A percentile compares a stretch with the other conserved stretches of the same genome.
phyloP scores from a whole-genome alignment of 805 yeast species.

The Kockiozyma suomiensis region DNA sequence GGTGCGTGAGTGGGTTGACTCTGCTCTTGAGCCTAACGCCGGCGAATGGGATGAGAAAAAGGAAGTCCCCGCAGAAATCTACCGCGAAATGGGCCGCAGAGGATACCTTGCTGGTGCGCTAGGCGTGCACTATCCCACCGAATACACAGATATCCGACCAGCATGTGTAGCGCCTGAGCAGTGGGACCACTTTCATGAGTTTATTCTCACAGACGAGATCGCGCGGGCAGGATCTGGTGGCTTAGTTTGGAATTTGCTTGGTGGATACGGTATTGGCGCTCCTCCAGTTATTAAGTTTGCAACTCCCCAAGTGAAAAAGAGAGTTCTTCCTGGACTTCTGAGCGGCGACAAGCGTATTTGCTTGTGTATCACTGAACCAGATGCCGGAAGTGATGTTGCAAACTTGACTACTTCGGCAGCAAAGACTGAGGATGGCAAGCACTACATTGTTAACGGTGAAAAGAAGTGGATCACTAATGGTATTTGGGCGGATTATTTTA shows the following conservation, averaged over 20 bases:
- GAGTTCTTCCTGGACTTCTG: slow-evolving; percentile 45
- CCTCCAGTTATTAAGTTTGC: slow-evolving; percentile 47
- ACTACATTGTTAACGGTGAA: slow-evolving; percentile 47
- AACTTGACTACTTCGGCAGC: slow-evolving; percentile 46
- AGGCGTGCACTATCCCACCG: slow-evolving; percentile 45
- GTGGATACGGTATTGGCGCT: slow-evolving; percentile 48
- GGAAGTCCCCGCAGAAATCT: slow-evolving; percentile 39
- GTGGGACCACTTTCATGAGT: slow-evolving; percentile 47
- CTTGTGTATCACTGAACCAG: slow-evolving; percentile 50
- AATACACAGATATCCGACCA: slow-evolving; percentile 44
- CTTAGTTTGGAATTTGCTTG: slow-evolving; percentile 46
- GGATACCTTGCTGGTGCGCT: slow-evolving; percentile 48
- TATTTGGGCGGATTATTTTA: slow-evolving; percentile 48
- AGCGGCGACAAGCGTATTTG: slow-evolving; percentile 47
- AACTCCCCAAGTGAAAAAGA: slow-evolving; percentile 40
- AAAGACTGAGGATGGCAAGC: slow-evolving; percentile 46
- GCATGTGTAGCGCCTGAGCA: slow-evolving; percentile 45
- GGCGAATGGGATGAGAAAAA: slow-evolving; percentile 49
- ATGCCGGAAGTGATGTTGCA: slow-evolving; percentile 51
- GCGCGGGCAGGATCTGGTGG: slow-evolving; percentile 48
- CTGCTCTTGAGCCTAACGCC: slow-evolving; percentile 45
- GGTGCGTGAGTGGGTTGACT: slow-evolving; percentile 46
- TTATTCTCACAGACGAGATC: slow-evolving; percentile 45
- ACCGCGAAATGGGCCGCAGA: slow-evolving; percentile 43
- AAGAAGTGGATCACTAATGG: slow-evolving; percentile 54